phyloP scores from a whole-genome alignment of 1,139 yeast species.

The Zygosaccharomyces pseudobailii region DNA sequence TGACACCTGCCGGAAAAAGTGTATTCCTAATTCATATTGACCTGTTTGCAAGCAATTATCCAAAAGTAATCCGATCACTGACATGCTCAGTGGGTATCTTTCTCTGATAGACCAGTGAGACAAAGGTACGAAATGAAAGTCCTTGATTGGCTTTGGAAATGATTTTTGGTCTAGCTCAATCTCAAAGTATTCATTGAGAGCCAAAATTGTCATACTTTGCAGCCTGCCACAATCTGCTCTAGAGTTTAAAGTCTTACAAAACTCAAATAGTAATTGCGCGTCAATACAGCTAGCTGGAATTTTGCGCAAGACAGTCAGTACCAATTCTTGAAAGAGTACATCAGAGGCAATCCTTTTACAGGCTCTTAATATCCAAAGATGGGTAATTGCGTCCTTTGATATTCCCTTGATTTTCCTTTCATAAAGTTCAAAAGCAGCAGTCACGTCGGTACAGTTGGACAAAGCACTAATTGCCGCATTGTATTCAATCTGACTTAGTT shows the following conservation, averaged over 20 bases:
- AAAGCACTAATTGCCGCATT: conserved; percentile 33
- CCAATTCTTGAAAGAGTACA: conserved; percentile 16
- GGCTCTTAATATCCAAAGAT: conserved; percentile 23
- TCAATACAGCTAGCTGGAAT: conserved; percentile 22
- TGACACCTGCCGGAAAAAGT: conserved; percentile 10
- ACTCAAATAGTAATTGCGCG: conserved; percentile 22
- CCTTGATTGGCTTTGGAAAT: conserved; percentile 5
- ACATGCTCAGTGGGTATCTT: conserved; percentile 16
- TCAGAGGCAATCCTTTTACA: conserved; percentile 19
- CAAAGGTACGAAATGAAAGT: conserved; percentile 14
- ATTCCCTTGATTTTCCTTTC: conserved; percentile 18
- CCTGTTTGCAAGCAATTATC: conserved; percentile 17
- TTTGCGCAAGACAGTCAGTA: conserved; percentile 18
- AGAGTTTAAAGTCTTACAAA: conserved; percentile 19
- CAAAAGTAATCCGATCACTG: conserved; percentile 21
- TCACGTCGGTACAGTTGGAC: conserved; percentile 24
- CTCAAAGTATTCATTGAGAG: conserved; percentile 19
- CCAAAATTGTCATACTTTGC: conserved; percentile 11
- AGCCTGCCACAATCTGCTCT: conserved; percentile 11
- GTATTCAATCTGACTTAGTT: conserved; percentile 24
- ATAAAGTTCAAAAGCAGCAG: conserved; percentile 21
- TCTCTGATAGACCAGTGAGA: conserved; percentile 18
- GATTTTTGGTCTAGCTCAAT: conserved; percentile 5
- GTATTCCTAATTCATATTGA: conserved; percentile 16
- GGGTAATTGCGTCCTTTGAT: conserved; percentile 24